phyloP scores from a whole-genome alignment of 2,329 filamentous ascomycete genomes.

The Boeremia exigua region DNA sequence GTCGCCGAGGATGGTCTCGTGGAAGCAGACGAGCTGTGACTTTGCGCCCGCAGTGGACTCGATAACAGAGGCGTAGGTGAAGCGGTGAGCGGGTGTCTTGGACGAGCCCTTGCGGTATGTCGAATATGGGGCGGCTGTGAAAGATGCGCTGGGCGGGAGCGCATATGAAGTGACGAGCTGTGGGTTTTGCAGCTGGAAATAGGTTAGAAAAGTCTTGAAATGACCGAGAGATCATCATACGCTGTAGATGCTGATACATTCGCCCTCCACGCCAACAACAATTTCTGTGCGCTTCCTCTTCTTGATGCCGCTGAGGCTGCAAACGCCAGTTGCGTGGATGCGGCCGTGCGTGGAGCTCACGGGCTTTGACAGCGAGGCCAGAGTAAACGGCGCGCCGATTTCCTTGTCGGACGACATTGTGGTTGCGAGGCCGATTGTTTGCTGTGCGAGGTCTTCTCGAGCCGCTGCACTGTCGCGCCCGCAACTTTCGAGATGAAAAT shows the following conservation, averaged over 20 bases:
- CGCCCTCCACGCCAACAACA: conserved; percentile 64
- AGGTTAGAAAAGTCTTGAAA: background rate
- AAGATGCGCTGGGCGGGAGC: conserved; percentile 64
- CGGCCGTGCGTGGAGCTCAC: conserved; percentile 49
- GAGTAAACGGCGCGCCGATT: conserved; percentile 49
- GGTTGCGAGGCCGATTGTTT: conserved; percentile 34
- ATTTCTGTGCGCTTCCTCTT: conserved; percentile 69
- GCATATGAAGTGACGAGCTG: conserved; percentile 67
- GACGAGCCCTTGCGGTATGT: conserved; percentile 59
- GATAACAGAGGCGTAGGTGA: conserved; percentile 62
- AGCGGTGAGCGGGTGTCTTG: conserved; percentile 55
- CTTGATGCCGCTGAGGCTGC: conserved; percentile 60
- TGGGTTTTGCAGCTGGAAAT: conserved; percentile 63
- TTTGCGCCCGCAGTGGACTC: conserved; percentile 55
- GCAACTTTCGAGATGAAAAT: conserved; percentile 16
- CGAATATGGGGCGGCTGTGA: conserved; percentile 64
- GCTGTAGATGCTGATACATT: conserved; percentile 68
- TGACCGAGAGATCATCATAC: conserved; percentile 47
- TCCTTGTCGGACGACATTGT: conserved; percentile 45
- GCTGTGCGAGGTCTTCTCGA: conserved; percentile 28
- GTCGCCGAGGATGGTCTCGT: conserved; percentile 54
- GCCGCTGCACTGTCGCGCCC: conserved; percentile 26
- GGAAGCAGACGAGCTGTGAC: conserved; percentile 61
- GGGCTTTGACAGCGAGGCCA: conserved; percentile 54
- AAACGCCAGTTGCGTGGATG: conserved; percentile 55